Base-by-base conservation (phyloP, 495 filamentous ascomycete genomes). In the Lichina pygmaea region DNA sequence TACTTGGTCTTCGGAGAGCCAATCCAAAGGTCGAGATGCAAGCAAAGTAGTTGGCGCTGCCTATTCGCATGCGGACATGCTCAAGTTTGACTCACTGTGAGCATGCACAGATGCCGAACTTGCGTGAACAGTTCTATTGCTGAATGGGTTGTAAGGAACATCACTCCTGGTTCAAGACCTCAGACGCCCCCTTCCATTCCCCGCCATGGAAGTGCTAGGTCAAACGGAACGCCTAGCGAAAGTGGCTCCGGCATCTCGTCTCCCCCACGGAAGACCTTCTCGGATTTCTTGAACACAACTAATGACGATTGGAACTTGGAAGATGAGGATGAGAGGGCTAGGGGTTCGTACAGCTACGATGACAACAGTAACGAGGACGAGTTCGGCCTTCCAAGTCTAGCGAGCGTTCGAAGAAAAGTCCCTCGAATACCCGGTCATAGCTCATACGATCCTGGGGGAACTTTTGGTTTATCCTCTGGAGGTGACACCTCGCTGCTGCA, bases 1-100 rank as follows among this genome's bases (percentile, higher is more conserved):
- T 50, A 71, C 70, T 46, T 68, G 67, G 53, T 57, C 62, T 34
- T 55, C 63, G 24, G 52, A 55, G 15, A 57, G 62, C 44, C 60
- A 60, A 40, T 63, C 67, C 41, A 76, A 67, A 55, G 59, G 63
- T 38, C 64, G 72, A 56, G 81, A 86, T 45, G 62, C 71, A 30
- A 77, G 68, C 48, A 71, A 83, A 34, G 81, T 97, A n/a, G 76
- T 94, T 40, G 89, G 89, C 46, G 89, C 89, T 45, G 77, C 86
- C 41, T 97, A 97, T 58, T 95, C 89, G 36, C 91, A 97, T 61
- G 80, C 85, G 33, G 85, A 92, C 61, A 82, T 93, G 53, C 65
- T 93, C 48, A 89, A 86, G 60, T 78, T 80, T 49, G 85, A 85
- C 57, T 69, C 71, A 24, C 50, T 82, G 77, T 83, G 64, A 49